phyloP scores from a whole-genome alignment of 495 filamentous ascomycete genomes.

The Neurospora sp. region DNA sequence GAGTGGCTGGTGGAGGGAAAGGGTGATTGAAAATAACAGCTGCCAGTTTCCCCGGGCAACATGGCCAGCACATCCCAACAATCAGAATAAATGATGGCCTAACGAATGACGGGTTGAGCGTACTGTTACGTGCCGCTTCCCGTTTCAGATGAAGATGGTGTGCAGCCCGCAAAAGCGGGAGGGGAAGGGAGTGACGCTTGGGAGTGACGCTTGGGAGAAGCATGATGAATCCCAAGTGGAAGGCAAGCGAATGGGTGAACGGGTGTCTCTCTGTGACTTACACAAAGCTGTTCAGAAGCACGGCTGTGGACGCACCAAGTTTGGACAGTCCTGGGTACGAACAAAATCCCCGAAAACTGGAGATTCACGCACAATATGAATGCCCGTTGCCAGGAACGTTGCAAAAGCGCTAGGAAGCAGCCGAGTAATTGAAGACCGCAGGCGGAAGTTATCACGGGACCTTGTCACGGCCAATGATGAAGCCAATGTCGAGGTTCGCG shows the following conservation, averaged over 20 bases:
- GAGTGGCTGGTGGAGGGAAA: background rate
- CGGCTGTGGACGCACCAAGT: background rate
- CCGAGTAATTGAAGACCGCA: conserved; percentile 38
- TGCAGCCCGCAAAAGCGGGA: conserved; percentile 14
- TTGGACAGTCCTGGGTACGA: background rate
- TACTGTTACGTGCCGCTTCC: background rate
- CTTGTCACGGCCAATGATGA: conserved; percentile 34
- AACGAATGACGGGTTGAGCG: background rate
- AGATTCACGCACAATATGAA: conserved; percentile 1
- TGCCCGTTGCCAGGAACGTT: conserved; percentile 4
- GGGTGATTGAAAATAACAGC: background rate
- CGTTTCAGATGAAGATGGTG: conserved; percentile 8
- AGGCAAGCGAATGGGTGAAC: conserved; percentile 14
- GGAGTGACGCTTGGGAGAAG: conserved; percentile 6
- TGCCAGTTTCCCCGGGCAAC: background rate
- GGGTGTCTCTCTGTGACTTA: background rate
- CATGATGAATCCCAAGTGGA: conserved; percentile 7
- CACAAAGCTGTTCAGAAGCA: background rate
- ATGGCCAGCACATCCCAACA: background rate
- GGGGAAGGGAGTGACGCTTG: conserved; percentile 16
- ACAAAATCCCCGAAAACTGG: background rate
- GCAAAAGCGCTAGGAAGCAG: conserved; percentile 30
- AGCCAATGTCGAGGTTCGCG: conserved; percentile 21
- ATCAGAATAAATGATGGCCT: background rate
- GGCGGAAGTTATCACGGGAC: conserved; percentile 41